phyloP scores from a whole-genome alignment of 1,139 yeast species.

The Blastobotrys aristatus region DNA sequence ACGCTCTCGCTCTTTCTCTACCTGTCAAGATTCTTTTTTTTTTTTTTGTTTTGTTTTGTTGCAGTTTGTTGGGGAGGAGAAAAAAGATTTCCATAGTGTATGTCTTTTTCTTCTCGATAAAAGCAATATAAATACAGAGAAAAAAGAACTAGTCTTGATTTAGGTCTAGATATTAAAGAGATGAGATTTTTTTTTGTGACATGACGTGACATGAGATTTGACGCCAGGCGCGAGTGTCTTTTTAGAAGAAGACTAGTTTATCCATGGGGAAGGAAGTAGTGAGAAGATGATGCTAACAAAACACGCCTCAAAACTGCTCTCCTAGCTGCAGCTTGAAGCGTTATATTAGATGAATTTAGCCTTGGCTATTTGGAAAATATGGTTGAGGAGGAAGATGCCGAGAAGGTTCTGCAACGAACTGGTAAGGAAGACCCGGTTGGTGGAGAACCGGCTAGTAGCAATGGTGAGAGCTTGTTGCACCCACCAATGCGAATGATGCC shows the following conservation, averaged over 20 bases:
- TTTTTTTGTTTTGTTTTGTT: background rate
- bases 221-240: no score
- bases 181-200: background rate
- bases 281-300: no score
- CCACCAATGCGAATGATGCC: background rate
- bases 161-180: background rate
- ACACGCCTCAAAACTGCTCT: no score
- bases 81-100: background rate
- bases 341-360: no score
- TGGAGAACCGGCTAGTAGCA: background rate
- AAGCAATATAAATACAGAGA: background rate
- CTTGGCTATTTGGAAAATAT: background rate
- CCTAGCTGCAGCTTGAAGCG: no score
- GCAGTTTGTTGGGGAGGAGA: slow-evolving; percentile 3
- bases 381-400: background rate
- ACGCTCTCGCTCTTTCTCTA: slow-evolving; percentile 1
- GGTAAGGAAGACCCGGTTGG: background rate
- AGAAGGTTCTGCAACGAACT: background rate
- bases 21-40: background rate
- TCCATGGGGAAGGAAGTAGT: no score
- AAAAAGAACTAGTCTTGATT: background rate
- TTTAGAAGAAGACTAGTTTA: no score
- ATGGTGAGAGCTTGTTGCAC: background rate
- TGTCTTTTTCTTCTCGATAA: background rate
- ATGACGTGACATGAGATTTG: no score